Percentiles rank a stretch among this genome's conserved stretches.
phyloP scores from a whole-genome alignment of 2,329 filamentous ascomycete genomes.

The Periconia sp. region DNA sequence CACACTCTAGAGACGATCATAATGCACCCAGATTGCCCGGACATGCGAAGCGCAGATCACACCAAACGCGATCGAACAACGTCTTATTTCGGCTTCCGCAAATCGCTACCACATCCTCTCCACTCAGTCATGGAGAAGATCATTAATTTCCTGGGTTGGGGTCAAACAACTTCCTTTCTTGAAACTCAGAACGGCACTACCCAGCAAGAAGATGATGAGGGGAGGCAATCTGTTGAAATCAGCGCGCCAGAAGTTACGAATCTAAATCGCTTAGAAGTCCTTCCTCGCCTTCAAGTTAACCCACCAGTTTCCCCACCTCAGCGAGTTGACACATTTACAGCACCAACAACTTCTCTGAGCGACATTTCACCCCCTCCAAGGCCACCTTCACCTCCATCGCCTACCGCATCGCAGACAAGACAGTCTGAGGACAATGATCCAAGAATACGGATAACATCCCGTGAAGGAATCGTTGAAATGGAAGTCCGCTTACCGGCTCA shows the following conservation, averaged over 20 bases:
- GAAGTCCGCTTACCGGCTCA: slow-evolving; percentile 41
- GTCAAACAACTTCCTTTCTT: not conserved
- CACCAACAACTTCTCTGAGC: slow-evolving; percentile 12
- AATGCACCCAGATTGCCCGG: slow-evolving; percentile 32
- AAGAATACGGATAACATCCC: slow-evolving; percentile 42
- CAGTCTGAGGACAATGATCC: slow-evolving; percentile 36
- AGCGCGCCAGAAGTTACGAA: slow-evolving; percentile 23
- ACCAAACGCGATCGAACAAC: slow-evolving; percentile 21
- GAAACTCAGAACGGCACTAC: not conserved
- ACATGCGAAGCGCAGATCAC: slow-evolving; percentile 26
- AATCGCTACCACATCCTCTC: slow-evolving; percentile 22
- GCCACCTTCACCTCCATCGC: slow-evolving; percentile 32
- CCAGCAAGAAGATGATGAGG: slow-evolving; percentile 5
- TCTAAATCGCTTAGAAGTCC: slow-evolving; percentile 21
- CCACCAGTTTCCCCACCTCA: slow-evolving; percentile 2
- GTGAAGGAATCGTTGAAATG: slow-evolving; percentile 42
- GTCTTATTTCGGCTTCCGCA: slow-evolving; percentile 24
- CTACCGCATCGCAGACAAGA: slow-evolving; percentile 23
- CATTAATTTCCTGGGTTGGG: slow-evolving; percentile 5
- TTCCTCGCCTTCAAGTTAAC: slow-evolving; percentile 8
- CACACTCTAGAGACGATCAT: slow-evolving; percentile 34
- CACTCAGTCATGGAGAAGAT: slow-evolving; percentile 24
- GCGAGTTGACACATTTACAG: slow-evolving; percentile 7
- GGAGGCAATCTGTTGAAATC: slow-evolving; percentile 17
- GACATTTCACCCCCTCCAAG: slow-evolving; percentile 21